Percentiles rank a stretch among this genome's conserved stretches.
These are phyloP conservation scores for Amphirosellinia nigrospora DNA, from an alignment of 495 filamentous ascomycete species.

Conservation along the genomic window DNA sequence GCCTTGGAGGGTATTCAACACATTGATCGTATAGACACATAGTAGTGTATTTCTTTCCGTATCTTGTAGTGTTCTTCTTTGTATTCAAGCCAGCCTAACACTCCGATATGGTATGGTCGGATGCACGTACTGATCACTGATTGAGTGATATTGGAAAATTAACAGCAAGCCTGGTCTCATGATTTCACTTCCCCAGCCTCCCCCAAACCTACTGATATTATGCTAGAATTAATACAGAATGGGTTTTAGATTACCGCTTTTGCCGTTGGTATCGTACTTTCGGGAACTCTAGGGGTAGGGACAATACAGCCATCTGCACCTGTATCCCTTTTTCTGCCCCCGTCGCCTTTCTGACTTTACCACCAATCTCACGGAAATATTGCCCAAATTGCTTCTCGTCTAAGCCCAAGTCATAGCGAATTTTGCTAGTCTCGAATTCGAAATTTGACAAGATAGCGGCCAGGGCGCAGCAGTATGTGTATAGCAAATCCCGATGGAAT, in stretches of 20 bases:
- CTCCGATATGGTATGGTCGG: neutral
- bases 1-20: slow-evolving; percentile 7
- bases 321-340: slow-evolving; percentile 55
- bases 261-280: slow-evolving; percentile 39
- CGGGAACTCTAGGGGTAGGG: slow-evolving; percentile 83
- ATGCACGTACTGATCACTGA: neutral
- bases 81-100: neutral
- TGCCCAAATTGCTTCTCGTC: slow-evolving; percentile 67
- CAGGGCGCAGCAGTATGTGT: slow-evolving; percentile 71
- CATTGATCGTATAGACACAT: neutral
- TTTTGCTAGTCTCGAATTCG: slow-evolving; percentile 74
- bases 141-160: neutral
- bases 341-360: slow-evolving; percentile 58
- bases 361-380: slow-evolving; percentile 87
- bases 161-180: neutral
- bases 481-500: slow-evolving; percentile 67
- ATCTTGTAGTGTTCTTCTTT: neutral
- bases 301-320: slow-evolving; percentile 70
- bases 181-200: neutral
- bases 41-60: slow-evolving; percentile 3
- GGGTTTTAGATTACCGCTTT: slow-evolving; percentile 23
- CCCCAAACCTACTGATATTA: neutral
- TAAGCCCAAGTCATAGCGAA: slow-evolving; percentile 79
- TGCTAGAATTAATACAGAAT: neutral
- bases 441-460: slow-evolving; percentile 77